Conservation (phyloP, 2,329 filamentous ascomycete genomes). For the Penicillium sp. region DNA sequence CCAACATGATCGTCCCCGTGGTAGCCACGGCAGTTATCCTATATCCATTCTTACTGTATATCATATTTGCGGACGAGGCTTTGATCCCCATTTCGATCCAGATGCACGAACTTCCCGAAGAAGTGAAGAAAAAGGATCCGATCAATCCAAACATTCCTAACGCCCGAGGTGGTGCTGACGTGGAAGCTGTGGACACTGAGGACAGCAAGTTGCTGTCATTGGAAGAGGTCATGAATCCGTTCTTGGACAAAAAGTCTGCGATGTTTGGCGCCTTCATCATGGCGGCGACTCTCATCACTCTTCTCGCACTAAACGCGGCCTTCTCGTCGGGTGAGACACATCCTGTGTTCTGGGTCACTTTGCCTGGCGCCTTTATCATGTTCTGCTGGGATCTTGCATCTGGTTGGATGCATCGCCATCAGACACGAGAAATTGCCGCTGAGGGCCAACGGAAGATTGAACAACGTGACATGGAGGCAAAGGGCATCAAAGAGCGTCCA, state of each 20-base stretch:
- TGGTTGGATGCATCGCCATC: constrained; percentile 58
- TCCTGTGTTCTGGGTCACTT: constrained; percentile 62
- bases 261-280: constrained; percentile 60
- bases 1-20: constrained; percentile 71
- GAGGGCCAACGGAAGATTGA: constrained; percentile 50
- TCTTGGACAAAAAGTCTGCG: constrained; percentile 61
- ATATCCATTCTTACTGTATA: constrained; percentile 64
- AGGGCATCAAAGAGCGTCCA: constrained; percentile 30
- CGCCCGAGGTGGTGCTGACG: constrained; percentile 51
- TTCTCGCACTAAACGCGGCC: constrained; percentile 61
- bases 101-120: constrained; percentile 61
- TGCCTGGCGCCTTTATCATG: constrained; percentile 63
- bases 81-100: constrained; percentile 62
- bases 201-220: constrained; percentile 54
- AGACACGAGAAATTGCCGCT: constrained; percentile 58
- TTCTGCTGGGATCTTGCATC: constrained; percentile 60
- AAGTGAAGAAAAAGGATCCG: constrained; percentile 50
- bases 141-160: constrained; percentile 69
- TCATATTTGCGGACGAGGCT: constrained; percentile 59
- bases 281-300: constrained; percentile 59
- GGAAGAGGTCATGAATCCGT: constrained; percentile 71
- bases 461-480: constrained; percentile 21
- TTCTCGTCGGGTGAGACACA: constrained; percentile 46
- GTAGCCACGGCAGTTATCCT: constrained; percentile 61
- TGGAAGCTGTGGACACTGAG: constrained; percentile 47